Base-by-base conservation (phyloP, 257 asterid genomes). In the Solanum pennellii region DNA sequence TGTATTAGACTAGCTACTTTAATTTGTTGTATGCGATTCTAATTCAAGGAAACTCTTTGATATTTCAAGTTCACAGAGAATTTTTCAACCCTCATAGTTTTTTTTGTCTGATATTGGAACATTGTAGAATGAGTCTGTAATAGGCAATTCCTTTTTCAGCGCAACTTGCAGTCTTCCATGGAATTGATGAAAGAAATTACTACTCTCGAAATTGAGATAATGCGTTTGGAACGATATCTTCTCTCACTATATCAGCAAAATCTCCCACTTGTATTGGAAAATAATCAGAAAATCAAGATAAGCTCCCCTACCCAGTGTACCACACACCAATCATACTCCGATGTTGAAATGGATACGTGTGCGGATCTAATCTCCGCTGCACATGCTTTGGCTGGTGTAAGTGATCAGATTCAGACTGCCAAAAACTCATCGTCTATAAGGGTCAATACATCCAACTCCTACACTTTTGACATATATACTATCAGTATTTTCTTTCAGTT, bases 151-250 rank as follows among this genome's bases (percentile, higher is more conserved):
- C 85, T 47, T 29, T 47, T 80, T 80, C 85, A 80, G 85, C 42
- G 27, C 44, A 80, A 29, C 69, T 44, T 86, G 90, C 95, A 94
- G 98, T 94, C 96, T 59, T 90, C 98, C 76, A 89, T 87, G 25
- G 96, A 94, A 73, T 90, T 96, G 90, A 90, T 94, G 92, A 90
- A 92, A 84, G 98, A 96, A 90, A 96, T 96, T 86, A 87, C 95
- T 33, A 71, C 79, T 39, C 97, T 96, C 72, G 99, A 96, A 91
- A 89, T 89, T 87, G 93, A 96, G 89, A 95, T 96, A 86, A 87
- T 90, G 33, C 95, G 86, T 72, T 79, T 96, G 96, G 99, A 96
- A 89, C 91, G 91, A 21, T 85, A 91, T 85, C 95, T 96, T 76
- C 98, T 96, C 27, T 94, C 98, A 49, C 96, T 96, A 62, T 96